These are phyloP conservation scores for Yamadazyma taylorii DNA, from an alignment of 1,139 yeast genomes.

Conservation along the genomic window DNA sequence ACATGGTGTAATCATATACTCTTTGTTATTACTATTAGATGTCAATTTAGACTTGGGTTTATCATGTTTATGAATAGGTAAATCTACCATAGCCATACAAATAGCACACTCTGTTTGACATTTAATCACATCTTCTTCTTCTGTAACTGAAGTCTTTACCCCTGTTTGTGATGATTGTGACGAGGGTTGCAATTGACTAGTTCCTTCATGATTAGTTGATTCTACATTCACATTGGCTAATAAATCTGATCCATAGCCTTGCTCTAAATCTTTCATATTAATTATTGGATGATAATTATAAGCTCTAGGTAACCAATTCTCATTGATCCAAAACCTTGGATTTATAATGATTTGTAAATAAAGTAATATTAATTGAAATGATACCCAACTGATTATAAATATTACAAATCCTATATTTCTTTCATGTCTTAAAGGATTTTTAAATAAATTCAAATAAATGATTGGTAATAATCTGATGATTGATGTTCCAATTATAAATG, in stretches of 20 bases:
- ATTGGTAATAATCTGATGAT: constrained; percentile 64
- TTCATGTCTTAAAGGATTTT: constrained; percentile 53
- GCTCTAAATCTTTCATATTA: constrained; percentile 60
- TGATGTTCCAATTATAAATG: constrained; percentile 68
- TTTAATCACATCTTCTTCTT: constrained; percentile 24
- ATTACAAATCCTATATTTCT: constrained; percentile 51
- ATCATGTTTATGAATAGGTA: constrained; percentile 47
- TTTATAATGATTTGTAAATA: constrained; percentile 68
- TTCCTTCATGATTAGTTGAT: constrained; percentile 28
- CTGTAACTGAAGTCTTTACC: neutral
- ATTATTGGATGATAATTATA: constrained; percentile 79
- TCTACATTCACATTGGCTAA: constrained; percentile 20
- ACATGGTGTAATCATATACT: constrained; percentile 92
- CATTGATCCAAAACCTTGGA: constrained; percentile 82
- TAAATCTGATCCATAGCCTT: constrained; percentile 47
- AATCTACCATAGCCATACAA: constrained; percentile 75
- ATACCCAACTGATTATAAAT: constrained; percentile 51
- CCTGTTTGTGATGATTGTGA: too few relatives aligned
- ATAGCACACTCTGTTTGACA: constrained; percentile 73
- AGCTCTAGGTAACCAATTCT: constrained; percentile 69
- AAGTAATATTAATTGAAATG: constrained; percentile 54
- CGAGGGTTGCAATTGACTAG: too few relatives aligned
- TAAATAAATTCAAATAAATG: constrained; percentile 53
- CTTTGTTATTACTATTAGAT: constrained; percentile 29
- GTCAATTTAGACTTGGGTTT: constrained; percentile 14